These are phyloP conservation scores for Hypoxylon sp. DNA, from an alignment of 2,329 filamentous ascomycete species.

Conservation along the genomic window DNA sequence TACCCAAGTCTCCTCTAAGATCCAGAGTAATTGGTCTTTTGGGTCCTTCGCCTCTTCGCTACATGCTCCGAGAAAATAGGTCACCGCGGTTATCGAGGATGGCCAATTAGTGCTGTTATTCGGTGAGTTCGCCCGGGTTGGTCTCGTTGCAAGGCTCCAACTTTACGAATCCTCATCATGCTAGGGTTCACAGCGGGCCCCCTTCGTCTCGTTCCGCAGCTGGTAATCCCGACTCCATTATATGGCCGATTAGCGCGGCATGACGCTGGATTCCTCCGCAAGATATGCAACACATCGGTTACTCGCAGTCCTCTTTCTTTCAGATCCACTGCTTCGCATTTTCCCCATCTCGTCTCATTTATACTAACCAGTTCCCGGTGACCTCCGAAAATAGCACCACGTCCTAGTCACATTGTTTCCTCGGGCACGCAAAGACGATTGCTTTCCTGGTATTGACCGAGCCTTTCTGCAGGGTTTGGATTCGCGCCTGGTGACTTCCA, in stretches of 20 bases:
- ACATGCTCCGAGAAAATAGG: background rate
- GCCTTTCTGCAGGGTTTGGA: background rate
- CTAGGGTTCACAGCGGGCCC: background rate
- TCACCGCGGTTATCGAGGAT: background rate
- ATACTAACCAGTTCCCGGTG: constrained; percentile 1
- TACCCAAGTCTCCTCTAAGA: background rate
- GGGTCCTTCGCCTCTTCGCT: constrained; percentile 7
- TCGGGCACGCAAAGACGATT: background rate
- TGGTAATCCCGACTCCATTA: background rate
- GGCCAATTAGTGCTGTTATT: background rate
- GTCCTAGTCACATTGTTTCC: constrained; percentile 1
- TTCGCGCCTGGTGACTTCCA: background rate
- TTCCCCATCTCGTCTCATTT: background rate
- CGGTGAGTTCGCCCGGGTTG: constrained; percentile 2
- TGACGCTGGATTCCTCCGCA: background rate
- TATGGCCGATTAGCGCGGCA: constrained; percentile 1
- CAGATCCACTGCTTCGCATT: background rate
- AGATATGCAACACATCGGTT: constrained; percentile 6
- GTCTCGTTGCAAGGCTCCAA: background rate
- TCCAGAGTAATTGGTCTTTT: background rate
- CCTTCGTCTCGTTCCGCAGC: background rate
- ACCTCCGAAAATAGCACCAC: constrained; percentile 6
- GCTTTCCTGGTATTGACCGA: background rate
- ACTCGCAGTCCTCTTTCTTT: background rate
- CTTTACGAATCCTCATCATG: constrained; percentile 4